A percentile compares a stretch with the other conserved stretches of the same genome.
These are phyloP conservation scores for Trypanosoma avium DNA, from an alignment of 208 protist species.

Conservation along the genomic window DNA sequence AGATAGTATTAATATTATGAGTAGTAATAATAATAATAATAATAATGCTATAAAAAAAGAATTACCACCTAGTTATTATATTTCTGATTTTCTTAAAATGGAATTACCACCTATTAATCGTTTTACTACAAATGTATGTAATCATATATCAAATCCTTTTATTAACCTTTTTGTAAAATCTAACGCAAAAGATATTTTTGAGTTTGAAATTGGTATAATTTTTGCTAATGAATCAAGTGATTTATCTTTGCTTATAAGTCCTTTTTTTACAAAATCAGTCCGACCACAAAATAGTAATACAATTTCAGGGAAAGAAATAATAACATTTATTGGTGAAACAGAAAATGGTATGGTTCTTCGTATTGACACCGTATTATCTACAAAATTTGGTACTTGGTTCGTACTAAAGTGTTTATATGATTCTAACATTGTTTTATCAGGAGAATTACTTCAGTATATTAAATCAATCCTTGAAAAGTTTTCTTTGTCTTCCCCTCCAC, in stretches of 20 bases:
- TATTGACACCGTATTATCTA: slow-evolving; percentile 36
- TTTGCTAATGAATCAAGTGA: background rate
- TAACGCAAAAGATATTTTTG: slow-evolving; percentile 28
- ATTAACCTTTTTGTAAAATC: slow-evolving; percentile 48
- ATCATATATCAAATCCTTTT: slow-evolving; percentile 39
- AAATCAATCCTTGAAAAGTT: slow-evolving; percentile 29
- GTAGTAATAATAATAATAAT: too few species aligned
- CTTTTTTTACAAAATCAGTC: slow-evolving; percentile 32
- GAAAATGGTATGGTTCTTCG: slow-evolving; percentile 27
- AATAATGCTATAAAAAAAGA: too few species aligned
- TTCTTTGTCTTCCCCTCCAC: background rate
- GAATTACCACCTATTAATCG: slow-evolving; percentile 36
- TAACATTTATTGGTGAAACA: slow-evolving; percentile 25
- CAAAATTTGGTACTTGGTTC: slow-evolving; percentile 32
- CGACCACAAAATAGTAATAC: slow-evolving; percentile 14
- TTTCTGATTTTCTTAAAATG: slow-evolving; percentile 32
- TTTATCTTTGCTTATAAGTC: slow-evolving; percentile 32
- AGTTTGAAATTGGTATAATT: slow-evolving; percentile 55
- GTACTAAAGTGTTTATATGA: slow-evolving; percentile 44
- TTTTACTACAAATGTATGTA: slow-evolving; percentile 49
- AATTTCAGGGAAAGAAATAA: slow-evolving; percentile 34
- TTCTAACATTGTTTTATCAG: slow-evolving; percentile 26
- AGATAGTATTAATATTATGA: too few species aligned
- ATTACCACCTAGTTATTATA: slow-evolving; percentile 26
- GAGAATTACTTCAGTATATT: slow-evolving; percentile 46